These are phyloP conservation scores for Pyricularia grisea DNA, from an alignment of 2,329 filamentous ascomycete genomes.

Conservation along the genomic window DNA sequence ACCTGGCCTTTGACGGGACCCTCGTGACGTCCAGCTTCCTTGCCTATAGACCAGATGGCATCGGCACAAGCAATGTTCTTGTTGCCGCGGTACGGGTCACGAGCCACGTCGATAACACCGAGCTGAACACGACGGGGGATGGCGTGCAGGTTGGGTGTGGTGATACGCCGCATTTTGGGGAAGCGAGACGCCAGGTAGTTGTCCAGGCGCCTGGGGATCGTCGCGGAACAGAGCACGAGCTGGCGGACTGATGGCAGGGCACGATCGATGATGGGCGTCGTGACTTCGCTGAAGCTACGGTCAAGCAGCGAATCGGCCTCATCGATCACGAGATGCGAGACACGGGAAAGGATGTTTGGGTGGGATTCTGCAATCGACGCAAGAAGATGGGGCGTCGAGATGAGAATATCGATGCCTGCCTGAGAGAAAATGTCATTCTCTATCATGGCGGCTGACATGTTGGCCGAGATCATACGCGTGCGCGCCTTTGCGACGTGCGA, in stretches of 20 bases:
- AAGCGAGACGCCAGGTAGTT: conserved; percentile 73
- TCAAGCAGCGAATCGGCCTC: conserved; percentile 96
- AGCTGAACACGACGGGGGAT: conserved; percentile 92
- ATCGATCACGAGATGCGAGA: conserved; percentile 81
- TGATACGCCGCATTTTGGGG: conserved; percentile 74
- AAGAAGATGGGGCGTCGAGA: conserved; percentile 84
- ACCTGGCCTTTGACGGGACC: conserved; percentile 43
- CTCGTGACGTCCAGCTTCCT: conserved; percentile 54
- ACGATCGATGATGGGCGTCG: conserved; percentile 73
- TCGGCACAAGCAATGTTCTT: conserved; percentile 90
- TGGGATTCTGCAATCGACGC: conserved; percentile 81
- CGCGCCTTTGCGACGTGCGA: conserved; percentile 84
- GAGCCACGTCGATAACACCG: conserved; percentile 83
- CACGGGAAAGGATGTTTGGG: conserved; percentile 85
- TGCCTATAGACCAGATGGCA: conserved; percentile 87
- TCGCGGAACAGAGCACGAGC: conserved; percentile 88
- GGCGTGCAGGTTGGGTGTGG: conserved; percentile 91
- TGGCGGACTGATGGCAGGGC: conserved; percentile 74
- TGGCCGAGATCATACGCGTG: conserved; percentile 71
- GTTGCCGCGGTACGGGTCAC: conserved; percentile 89
- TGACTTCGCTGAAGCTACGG: conserved; percentile 79
- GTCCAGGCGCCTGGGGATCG: conserved; percentile 85
- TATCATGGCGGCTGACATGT: conserved; percentile 68
- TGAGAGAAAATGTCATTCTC: conserved; percentile 75
- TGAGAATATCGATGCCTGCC: conserved; percentile 72